Evolutionary conservation across 345 rosid species (phyloP).

Genomic region (Dipteronia sinensis): DNA sequence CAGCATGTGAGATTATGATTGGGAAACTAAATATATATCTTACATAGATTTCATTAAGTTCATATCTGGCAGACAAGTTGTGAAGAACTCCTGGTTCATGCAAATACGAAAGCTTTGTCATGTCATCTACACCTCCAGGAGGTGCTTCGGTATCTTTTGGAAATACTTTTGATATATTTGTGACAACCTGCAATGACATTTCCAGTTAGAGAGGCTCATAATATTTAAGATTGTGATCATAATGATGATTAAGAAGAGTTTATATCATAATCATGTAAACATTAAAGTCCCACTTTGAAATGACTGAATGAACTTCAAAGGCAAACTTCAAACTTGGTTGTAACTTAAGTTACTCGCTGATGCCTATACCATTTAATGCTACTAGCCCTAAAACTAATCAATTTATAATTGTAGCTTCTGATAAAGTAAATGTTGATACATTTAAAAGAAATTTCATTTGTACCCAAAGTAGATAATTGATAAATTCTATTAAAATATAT

Average conservation of each 20-base stretch:
- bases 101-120: conserved; percentile 98
- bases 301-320: conserved; percentile 10
- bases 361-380: background rate
- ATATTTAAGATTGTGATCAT: conserved; percentile 12
- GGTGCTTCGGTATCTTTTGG: conserved; percentile 97
- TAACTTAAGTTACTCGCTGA: conserved; percentile 8
- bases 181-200: conserved; percentile 63
- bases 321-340: conserved; percentile 15
- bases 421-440: conserved; percentile 8
- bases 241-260: background rate
- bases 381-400: conserved; percentile 9
- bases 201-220: conserved; percentile 11
- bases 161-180: conserved; percentile 75
- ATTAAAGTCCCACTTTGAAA: conserved; percentile 19
- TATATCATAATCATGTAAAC: conserved; percentile 8
- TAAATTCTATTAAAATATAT: conserved; percentile 11
- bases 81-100: conserved; percentile 97
- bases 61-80: conserved; percentile 94
- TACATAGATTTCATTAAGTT: conserved; percentile 97
- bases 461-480: conserved; percentile 9
- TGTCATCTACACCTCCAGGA: conserved; percentile 99
- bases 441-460: conserved; percentile 15
- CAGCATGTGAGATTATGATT: conserved; percentile 10
- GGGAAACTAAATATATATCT: conserved; percentile 32
- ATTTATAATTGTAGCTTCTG: background rate